Base-by-base conservation (phyloP, 129 eudicot genomes). In the Apium graveolens region DNA sequence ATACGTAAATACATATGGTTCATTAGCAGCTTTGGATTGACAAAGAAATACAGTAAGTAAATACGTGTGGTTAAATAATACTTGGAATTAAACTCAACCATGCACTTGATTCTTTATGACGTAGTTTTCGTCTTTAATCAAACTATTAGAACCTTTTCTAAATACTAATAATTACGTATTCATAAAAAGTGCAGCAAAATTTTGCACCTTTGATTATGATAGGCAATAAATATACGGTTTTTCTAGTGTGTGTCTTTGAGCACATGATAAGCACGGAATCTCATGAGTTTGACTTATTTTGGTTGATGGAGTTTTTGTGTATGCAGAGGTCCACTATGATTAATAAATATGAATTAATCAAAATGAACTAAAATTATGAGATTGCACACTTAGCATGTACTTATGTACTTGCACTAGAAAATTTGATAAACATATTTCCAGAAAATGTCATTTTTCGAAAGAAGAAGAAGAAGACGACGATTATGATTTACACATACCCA, bases 401-500 rank as follows among this genome's bases (percentile, higher is more conserved):
- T n/a, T n/a, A n/a, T n/a, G n/a, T n/a, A n/a, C n/a, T n/a, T n/a
- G n/a, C n/a, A n/a, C n/a, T n/a, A n/a, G n/a, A n/a, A n/a, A n/a
- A n/a, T n/a, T n/a, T n/a, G n/a, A n/a, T n/a, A n/a, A n/a, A 44
- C 16, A 44, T 11, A 2, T 11, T 11, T 44, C 48, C 0, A 44
- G 48, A 44, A 0, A 42, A 9, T 3, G 45, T 42, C 45, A 42
- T 42, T 42, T 42, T 42, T 13, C 2, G 48, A 44, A 44, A 44
- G 48, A 44, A 21, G 0, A 21, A 21, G 62, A 6, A 48, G 24
- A 48, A 73, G 44, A 69, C 53, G 24, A 46, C 13, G 18, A 53
- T 53, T 57, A 2, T n/a, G 11, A 26, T n/a, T 4, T n/a, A n/a
- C 41, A 77, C 86, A 3, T 86, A 94, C 98, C 94, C 98, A 11